Evolutionary conservation across 441 rosid species (phyloP).

Genomic region (Gossypium aridum): DNA sequence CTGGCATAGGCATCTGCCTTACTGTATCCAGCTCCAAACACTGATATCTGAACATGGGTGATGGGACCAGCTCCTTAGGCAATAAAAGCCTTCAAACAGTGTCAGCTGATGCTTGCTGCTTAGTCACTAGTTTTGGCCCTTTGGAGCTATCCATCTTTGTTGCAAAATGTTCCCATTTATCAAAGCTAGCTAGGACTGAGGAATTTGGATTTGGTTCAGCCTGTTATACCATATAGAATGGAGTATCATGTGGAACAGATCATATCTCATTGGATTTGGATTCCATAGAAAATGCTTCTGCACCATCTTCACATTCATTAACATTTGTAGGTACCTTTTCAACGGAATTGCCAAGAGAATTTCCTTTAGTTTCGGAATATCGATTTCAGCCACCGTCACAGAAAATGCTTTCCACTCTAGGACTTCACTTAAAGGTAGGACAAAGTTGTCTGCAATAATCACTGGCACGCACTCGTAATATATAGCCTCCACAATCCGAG

Average conservation of each 20-base stretch:
- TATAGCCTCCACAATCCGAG: slow-evolving; percentile 78
- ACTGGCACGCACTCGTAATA: slow-evolving; percentile 87
- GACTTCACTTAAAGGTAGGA: slow-evolving; percentile 65
- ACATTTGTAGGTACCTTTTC: slow-evolving; percentile 56
- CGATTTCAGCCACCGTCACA: slow-evolving; percentile 60
- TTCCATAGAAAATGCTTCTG: slow-evolving; percentile 89
- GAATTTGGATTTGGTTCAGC: slow-evolving; percentile 45
- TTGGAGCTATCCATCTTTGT: neutral
- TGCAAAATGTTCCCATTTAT: neutral
- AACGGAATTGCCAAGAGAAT: slow-evolving; percentile 56
- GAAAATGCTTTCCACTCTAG: slow-evolving; percentile 79
- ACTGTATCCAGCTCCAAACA: neutral
- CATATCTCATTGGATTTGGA: slow-evolving; percentile 59
- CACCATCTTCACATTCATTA: slow-evolving; percentile 61
- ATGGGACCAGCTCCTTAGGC: neutral
- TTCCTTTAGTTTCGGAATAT: slow-evolving; percentile 75
- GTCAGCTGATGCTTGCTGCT: neutral
- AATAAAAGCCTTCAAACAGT: neutral
- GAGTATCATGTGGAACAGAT: slow-evolving; percentile 85
- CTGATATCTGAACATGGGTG: neutral
- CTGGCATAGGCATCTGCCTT: neutral
- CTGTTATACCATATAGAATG: slow-evolving; percentile 79
- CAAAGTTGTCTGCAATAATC: slow-evolving; percentile 76
- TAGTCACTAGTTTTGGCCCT: neutral
- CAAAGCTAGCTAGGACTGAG: slow-evolving; percentile 4